phyloP scores from a whole-genome alignment of 768 basidiomycete genomes.

The Suillus decipiens region DNA sequence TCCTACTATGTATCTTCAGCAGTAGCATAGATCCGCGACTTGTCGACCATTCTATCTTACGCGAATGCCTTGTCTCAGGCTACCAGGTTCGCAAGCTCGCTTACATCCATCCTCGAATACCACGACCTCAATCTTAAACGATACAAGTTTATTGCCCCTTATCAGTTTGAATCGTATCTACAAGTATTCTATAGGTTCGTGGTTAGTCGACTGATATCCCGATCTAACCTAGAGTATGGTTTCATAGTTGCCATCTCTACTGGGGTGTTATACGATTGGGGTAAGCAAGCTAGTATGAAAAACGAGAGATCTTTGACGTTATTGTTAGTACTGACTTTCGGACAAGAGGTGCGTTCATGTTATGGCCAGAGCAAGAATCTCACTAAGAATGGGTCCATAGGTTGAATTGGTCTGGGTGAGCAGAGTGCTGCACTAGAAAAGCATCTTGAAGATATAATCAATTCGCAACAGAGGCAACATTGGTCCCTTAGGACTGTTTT shows the following conservation, averaged over 20 bases:
- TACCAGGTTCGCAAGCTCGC: neutral
- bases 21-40: too few species aligned
- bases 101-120: neutral
- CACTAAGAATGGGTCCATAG: neutral
- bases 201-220: neutral
- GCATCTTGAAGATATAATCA: neutral
- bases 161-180: neutral
- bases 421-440: neutral
- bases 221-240: neutral
- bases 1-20: too few species aligned
- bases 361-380: neutral
- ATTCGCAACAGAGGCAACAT: neutral
- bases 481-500: neutral
- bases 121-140: neutral
- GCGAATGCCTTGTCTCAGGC: neutral
- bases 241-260: neutral
- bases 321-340: neutral
- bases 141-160: neutral
- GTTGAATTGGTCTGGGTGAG: neutral
- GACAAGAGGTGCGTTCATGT: neutral
- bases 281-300: neutral
- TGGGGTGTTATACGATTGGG: neutral
- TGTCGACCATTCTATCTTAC: neutral
- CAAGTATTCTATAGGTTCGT: neutral
- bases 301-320: neutral